These are phyloP conservation scores for Castanea crenata DNA, from an alignment of 306 rosid species.

Conservation along the genomic window DNA sequence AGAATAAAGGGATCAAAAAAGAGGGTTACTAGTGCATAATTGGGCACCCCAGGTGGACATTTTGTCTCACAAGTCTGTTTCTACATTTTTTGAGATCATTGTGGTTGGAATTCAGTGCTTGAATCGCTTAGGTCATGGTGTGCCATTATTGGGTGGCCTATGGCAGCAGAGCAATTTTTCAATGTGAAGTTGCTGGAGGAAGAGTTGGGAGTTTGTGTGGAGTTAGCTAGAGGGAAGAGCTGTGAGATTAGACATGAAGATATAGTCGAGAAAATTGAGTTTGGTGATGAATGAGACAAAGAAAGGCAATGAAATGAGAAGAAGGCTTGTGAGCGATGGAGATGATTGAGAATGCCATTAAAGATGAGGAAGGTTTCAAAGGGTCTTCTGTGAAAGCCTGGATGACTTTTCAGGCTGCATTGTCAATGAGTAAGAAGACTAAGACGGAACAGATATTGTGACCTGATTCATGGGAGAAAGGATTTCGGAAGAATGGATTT, in stretches of 20 bases:
- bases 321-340: constrained; percentile 32
- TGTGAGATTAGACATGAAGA: constrained; percentile 43
- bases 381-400: constrained; percentile 54
- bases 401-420: constrained; percentile 46
- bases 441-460: not conserved
- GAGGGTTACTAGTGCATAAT: constrained; percentile 42
- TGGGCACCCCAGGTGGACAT: constrained; percentile 83
- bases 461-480: no score
- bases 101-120: constrained; percentile 76
- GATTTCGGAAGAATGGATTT: no score
- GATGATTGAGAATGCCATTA: constrained; percentile 26
- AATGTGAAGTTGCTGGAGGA: constrained; percentile 47
- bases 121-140: constrained; percentile 58
- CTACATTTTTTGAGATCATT: constrained; percentile 58
- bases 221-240: constrained; percentile 66
- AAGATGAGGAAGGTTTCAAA: constrained; percentile 21
- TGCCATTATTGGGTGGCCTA: constrained; percentile 67
- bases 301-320: constrained; percentile 47
- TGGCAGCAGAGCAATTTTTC: constrained; percentile 80
- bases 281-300: constrained; percentile 41
- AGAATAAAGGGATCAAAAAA: constrained; percentile 10
- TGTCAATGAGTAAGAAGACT: not conserved
- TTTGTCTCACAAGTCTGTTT: constrained; percentile 41
- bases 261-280: constrained; percentile 35
- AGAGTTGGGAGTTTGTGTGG: constrained; percentile 61